Evolutionary conservation across 2,329 filamentous ascomycete species (phyloP).

Genomic region (Fusarium brevicatenulatum): DNA sequence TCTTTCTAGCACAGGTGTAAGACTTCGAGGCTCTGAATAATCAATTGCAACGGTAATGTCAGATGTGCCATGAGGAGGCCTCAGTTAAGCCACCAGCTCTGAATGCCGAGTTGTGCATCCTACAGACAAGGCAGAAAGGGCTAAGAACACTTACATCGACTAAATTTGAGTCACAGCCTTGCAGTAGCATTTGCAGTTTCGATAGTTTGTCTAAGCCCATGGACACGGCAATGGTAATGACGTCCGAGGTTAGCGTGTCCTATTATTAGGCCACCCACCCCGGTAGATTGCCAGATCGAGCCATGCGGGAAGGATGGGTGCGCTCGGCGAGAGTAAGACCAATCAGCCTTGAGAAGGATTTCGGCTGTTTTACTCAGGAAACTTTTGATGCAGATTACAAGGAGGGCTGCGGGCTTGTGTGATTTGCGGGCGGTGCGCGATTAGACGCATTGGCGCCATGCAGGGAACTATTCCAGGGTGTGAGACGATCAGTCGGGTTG

Average conservation of each 20-base stretch:
- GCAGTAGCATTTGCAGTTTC: slow-evolving; percentile 28
- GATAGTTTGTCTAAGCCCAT: slow-evolving; percentile 23
- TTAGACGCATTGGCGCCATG: slow-evolving; percentile 43
- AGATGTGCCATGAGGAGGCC: slow-evolving; percentile 30
- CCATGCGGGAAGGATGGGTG: slow-evolving; percentile 18
- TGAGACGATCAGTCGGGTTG: slow-evolving; percentile 26
- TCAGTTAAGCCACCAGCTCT: slow-evolving; percentile 22
- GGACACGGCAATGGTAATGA: slow-evolving; percentile 4
- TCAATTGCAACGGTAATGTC: not conserved
- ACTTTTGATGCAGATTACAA: slow-evolving; percentile 23
- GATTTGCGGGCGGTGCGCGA: slow-evolving; percentile 42
- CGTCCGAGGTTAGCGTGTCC: slow-evolving; percentile 18
- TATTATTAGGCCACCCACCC: slow-evolving; percentile 36
- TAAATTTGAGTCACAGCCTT: slow-evolving; percentile 31
- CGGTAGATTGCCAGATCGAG: slow-evolving; percentile 26
- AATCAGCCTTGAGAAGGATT: slow-evolving; percentile 16
- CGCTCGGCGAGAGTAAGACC: slow-evolving; percentile 14
- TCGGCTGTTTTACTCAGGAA: slow-evolving; percentile 21
- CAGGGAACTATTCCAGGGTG: slow-evolving; percentile 22
- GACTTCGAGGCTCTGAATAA: not conserved
- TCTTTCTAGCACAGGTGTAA: not conserved
- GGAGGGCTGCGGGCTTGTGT: slow-evolving; percentile 27
- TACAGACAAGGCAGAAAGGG: slow-evolving; percentile 37
- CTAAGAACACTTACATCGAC: slow-evolving; percentile 10
- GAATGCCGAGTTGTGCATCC: slow-evolving; percentile 3